These are phyloP conservation scores for Orbilia ellipsospora DNA, from an alignment of 2,329 filamentous ascomycete genomes.

Conservation along the genomic window DNA sequence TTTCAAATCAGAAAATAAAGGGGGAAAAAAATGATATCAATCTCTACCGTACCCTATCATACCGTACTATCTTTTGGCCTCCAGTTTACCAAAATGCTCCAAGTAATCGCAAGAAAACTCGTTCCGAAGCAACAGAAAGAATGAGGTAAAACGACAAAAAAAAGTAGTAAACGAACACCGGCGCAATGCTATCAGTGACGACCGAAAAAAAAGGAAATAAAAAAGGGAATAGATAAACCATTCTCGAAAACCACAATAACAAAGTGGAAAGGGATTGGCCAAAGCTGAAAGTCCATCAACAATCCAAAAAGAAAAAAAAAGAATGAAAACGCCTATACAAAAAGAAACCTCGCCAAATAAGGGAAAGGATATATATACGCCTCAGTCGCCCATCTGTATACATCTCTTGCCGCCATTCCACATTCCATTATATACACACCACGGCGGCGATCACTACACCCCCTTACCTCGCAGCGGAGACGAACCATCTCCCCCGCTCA, in stretches of 20 bases:
- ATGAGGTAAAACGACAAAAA: not conserved
- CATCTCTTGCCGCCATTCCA: constrained; percentile 18
- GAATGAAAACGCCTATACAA: not conserved
- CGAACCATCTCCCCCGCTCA: constrained; percentile 44
- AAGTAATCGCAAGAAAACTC: not conserved
- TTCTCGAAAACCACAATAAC: not conserved
- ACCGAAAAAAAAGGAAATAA: not conserved
- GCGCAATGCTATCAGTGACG: constrained; percentile 30
- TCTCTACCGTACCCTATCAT: constrained; percentile 10
- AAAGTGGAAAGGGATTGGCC: not conserved
- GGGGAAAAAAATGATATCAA: constrained; percentile 12
- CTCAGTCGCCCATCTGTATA: constrained; percentile 30
- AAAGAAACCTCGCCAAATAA: not conserved
- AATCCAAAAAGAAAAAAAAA: not conserved
- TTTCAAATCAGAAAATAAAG: constrained; percentile 2
- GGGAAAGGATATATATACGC: not conserved
- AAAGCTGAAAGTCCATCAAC: not conserved
- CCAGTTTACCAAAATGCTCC: not conserved
- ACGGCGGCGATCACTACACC: not conserved
- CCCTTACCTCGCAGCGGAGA: not conserved
- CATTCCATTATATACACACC: constrained; percentile 21
- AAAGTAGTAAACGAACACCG: constrained; percentile 23
- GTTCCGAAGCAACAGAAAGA: not conserved
- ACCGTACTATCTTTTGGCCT: too few species aligned
- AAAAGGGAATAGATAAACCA: not conserved